Evolutionary conservation across 805 yeast genomes (phyloP), one percentile per base, ranked within the genome.

Genomic region (Lipomyces yamanashiensis): DNA sequence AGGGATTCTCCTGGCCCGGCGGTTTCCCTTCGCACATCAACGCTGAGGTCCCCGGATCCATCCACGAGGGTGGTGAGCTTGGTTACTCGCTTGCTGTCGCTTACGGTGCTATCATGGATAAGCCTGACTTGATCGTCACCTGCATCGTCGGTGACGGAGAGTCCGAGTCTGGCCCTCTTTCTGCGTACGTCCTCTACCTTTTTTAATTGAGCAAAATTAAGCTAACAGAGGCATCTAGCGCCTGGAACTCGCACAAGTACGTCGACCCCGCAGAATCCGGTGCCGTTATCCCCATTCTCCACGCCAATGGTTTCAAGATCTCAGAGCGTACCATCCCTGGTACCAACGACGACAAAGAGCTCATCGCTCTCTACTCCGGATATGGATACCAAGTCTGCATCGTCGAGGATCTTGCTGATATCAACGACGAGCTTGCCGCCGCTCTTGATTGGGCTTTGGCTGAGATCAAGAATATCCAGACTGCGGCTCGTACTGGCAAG

Each of bases 41-140:
- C 40, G 67, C 70, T 37, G 69, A 67, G 56, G 67, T 62, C 19
- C 70, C 70, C 21, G 70, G 70, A 2, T 59, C 69, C 9, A 65
- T 67, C 53, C 70, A 67, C 62, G 70, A 67, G 43, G 70, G 70
- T 34, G 70, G 70, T 51, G 70, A 67, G 59, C 64, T 67, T 15
- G 70, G 70, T n/a, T 67, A 67, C 67, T 65, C 70, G 45, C 67
- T 67, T 21, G 67, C 70, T 7, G 69, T 66, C 33, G 43, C 69
- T 10, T 67, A 62, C 47, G 70, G 70, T 52, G 67, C 70, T 5
- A 60, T 67, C 39, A 63, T 62, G 63, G 70, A 67, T 57, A 58
- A 61, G 39, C 70, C 70, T 17, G 65, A 67, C 40, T 51, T 65
- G 55, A 60, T 67, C 41, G 69, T 58, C n/a, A 40, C 64, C 17